These are phyloP conservation scores for Exidia glandulosa DNA, from an alignment of 768 basidiomycete species.

Conservation along the genomic window DNA sequence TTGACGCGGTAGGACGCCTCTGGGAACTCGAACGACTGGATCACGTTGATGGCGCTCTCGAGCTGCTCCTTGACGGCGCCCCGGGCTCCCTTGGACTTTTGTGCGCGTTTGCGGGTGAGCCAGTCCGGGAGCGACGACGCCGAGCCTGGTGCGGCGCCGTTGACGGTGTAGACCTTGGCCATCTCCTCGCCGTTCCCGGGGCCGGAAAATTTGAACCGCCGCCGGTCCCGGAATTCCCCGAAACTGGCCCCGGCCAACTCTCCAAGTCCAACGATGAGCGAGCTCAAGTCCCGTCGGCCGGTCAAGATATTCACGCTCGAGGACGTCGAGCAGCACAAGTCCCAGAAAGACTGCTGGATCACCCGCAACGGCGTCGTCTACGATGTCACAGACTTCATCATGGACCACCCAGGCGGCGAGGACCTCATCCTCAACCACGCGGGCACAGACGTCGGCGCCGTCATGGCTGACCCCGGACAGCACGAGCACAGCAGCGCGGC, in stretches of 20 bases:
- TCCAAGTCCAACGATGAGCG: not conserved
- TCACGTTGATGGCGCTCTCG: conserved; percentile 79
- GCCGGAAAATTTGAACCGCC: too few relatives aligned
- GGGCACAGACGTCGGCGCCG: conserved; percentile 66
- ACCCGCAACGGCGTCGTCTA: conserved; percentile 75
- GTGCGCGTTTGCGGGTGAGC: conserved; percentile 65
- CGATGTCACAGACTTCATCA: conserved; percentile 73
- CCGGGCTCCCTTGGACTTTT: conserved; percentile 51
- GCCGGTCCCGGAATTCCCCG: not conserved
- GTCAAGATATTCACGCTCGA: conserved; percentile 47
- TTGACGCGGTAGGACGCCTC: conserved; percentile 89
- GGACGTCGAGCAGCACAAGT: conserved; percentile 59
- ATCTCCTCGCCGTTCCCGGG: too few relatives aligned
- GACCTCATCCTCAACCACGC: conserved; percentile 77
- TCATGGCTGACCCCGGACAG: conserved; percentile 70
- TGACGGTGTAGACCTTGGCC: conserved; percentile 88
- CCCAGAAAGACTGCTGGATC: conserved; percentile 66
- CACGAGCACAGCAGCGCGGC: conserved; percentile 90
- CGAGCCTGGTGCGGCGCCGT: conserved; percentile 78
- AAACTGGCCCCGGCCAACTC: not conserved
- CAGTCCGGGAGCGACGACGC: conserved; percentile 92
- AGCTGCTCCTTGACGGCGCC: conserved; percentile 52
- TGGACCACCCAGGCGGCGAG: conserved; percentile 92
- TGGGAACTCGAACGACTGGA: conserved; percentile 95
- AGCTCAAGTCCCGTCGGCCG: not conserved